A percentile compares a stretch with the other conserved stretches of the same genome.
These are phyloP conservation scores for Trypanosoma boissoni DNA, from an alignment of 208 protist species.

Conservation along the genomic window DNA sequence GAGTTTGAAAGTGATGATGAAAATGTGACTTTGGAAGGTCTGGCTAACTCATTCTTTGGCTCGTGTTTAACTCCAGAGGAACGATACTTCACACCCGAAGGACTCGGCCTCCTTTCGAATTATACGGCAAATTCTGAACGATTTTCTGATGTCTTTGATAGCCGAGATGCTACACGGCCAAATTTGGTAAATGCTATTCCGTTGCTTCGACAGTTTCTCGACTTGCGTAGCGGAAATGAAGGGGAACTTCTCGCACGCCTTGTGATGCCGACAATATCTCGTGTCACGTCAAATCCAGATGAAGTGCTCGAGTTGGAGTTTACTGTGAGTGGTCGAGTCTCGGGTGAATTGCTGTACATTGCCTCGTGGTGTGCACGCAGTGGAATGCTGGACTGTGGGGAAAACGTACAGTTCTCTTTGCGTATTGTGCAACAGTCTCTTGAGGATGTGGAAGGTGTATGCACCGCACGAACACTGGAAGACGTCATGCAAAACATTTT, in stretches of 20 bases:
- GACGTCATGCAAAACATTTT: constrained; percentile 96
- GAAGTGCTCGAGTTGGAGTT: constrained; percentile 69
- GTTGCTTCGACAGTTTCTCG: constrained; percentile 48
- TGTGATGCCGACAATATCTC: constrained; percentile 40
- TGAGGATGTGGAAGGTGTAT: background rate
- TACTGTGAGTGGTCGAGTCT: constrained; percentile 46
- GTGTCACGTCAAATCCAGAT: constrained; percentile 22
- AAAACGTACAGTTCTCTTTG: constrained; percentile 38
- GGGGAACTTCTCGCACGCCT: constrained; percentile 46
- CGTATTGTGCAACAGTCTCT: constrained; percentile 40
- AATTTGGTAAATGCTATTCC: constrained; percentile 18
- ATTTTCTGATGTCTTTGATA: constrained; percentile 21
- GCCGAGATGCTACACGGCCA: constrained; percentile 18
- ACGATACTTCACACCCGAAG: constrained; percentile 40
- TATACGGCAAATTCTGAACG: constrained; percentile 25
- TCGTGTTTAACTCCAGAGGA: constrained; percentile 14
- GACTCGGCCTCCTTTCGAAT: constrained; percentile 49
- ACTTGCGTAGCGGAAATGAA: constrained; percentile 28
- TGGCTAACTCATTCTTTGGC: constrained; percentile 25
- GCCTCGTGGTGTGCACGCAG: constrained; percentile 60
- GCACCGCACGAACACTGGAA: constrained; percentile 18
- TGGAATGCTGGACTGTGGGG: constrained; percentile 37
- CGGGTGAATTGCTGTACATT: constrained; percentile 50
- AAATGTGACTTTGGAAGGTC: constrained; percentile 12
- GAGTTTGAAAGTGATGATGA: no score